Base-by-base conservation (phyloP, 495 filamentous ascomycete species). In the Sporormia fimetaria region DNA sequence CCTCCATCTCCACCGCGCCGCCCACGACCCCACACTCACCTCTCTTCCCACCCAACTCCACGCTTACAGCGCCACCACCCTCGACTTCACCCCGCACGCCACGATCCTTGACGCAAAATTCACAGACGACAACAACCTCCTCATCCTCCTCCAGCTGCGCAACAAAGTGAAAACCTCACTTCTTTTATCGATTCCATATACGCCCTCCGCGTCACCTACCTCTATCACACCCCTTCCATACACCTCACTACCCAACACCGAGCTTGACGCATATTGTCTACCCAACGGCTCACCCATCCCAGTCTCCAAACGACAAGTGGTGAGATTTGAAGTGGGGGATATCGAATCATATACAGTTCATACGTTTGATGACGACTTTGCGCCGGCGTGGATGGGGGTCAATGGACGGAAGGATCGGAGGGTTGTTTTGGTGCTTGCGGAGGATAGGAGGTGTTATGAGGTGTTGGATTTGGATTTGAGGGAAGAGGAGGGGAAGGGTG, bases 401-500 rank as follows among this genome's bases (percentile, higher is more conserved):
- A 61, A 61, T 40, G 61, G 59, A 9, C 31, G 61, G 10, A 46
- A 46, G 32, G 47, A 47, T 11, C 34, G 55, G 29, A 43, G 42
- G 14, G 59, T 61, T 3, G 44, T 56, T 5, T 26, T 56, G 12
- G 57, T 61, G 11, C 29, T 62, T 21, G 59, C 47, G 0, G 39
- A 46, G n/a, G 57, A 57, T 28, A 25, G 38, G 10, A 56, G 44
- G 46, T 30, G 42, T 28, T 62, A 54, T 39, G 37, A 37, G 34
- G 47, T 59, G 17, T 41, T 61, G 12, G 58, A 61, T 54, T 31
- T 62, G 22, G 54, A 54, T 33, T 50, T 33, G 14, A 29, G n/a
- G 17, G 33, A 22, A 18, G 40, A 32, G 24, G 34, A 38, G 21
- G 31, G 15, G 16, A 29, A 20, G 21, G 49, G n/a, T n/a, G n/a